phyloP scores from a whole-genome alignment of 192 early-diverging fungal species.

The Backusella morwellensis region DNA sequence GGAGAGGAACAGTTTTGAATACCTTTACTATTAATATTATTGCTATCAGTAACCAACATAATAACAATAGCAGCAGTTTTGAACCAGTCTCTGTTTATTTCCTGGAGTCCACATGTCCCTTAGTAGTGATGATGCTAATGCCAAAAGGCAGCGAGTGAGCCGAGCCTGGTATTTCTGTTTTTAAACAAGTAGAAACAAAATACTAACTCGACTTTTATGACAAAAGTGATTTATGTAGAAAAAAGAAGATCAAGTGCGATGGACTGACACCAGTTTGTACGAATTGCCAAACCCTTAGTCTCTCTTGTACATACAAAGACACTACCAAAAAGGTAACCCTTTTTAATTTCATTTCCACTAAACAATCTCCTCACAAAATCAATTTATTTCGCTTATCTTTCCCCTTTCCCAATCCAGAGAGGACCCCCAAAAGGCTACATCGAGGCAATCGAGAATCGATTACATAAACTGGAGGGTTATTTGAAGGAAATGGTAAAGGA shows the following conservation, averaged over 20 bases:
- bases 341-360: background rate
- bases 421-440: conserved; percentile 88
- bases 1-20: background rate
- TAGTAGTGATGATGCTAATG: conserved; percentile 9
- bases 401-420: conserved; percentile 22
- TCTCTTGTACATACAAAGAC: conserved; percentile 64
- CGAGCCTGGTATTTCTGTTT: conserved; percentile 32
- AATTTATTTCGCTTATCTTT: background rate
- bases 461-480: conserved; percentile 68
- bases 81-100: background rate
- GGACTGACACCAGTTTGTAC: conserved; percentile 65
- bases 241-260: conserved; percentile 86
- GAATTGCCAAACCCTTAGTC: conserved; percentile 68
- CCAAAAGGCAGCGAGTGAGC: conserved; percentile 38
- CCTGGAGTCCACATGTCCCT: background rate
- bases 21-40: background rate
- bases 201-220: background rate
- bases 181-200: background rate
- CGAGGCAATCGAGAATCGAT: conserved; percentile 75
- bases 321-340: conserved; percentile 39
- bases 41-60: background rate
- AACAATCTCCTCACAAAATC: conserved; percentile 16
- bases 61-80: background rate
- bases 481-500: conserved; percentile 54
- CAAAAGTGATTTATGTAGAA: conserved; percentile 69